These are phyloP conservation scores for Apophysomyces variabilis DNA, from an alignment of 371 early-diverging fungal genomes.

Conservation along the genomic window DNA sequence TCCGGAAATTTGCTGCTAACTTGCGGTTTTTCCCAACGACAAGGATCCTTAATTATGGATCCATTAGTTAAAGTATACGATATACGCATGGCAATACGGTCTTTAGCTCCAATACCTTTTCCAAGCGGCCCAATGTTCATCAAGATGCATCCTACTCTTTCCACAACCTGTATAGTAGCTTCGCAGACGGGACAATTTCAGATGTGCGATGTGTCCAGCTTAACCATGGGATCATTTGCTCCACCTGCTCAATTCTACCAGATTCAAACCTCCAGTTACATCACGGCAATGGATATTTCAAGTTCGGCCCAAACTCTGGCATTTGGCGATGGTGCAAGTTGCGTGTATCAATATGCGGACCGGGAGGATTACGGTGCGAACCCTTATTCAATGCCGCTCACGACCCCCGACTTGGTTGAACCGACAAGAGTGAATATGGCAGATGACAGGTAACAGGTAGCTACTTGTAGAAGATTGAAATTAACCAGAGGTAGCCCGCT, in stretches of 20 bases:
- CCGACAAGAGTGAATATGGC: conserved; percentile 52
- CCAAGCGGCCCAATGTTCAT: conserved; percentile 72
- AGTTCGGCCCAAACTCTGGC: conserved; percentile 75
- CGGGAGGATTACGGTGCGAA: conserved; percentile 70
- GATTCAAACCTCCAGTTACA: conserved; percentile 65
- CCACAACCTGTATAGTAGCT: conserved; percentile 68
- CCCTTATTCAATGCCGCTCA: conserved; percentile 66
- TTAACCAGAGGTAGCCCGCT: conserved; percentile 54
- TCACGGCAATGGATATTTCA: conserved; percentile 74
- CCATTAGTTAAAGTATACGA: conserved; percentile 87
- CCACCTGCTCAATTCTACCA: conserved; percentile 72
- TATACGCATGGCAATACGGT: conserved; percentile 69
- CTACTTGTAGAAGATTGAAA: neutral
- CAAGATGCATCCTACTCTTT: conserved; percentile 75
- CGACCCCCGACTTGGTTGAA: conserved; percentile 60
- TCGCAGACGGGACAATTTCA: conserved; percentile 78
- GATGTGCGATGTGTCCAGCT: conserved; percentile 71
- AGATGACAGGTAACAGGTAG: conserved; percentile 54
- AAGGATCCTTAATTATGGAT: conserved; percentile 70
- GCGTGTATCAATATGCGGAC: conserved; percentile 72
- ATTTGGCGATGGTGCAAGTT: conserved; percentile 73
- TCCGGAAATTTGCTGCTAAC: conserved; percentile 76
- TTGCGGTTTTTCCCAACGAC: conserved; percentile 78
- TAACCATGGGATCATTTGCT: conserved; percentile 50
- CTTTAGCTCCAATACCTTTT: conserved; percentile 76